Conservation (phyloP, 768 basidiomycete species). For the Boletus subcaerulescens region DNA sequence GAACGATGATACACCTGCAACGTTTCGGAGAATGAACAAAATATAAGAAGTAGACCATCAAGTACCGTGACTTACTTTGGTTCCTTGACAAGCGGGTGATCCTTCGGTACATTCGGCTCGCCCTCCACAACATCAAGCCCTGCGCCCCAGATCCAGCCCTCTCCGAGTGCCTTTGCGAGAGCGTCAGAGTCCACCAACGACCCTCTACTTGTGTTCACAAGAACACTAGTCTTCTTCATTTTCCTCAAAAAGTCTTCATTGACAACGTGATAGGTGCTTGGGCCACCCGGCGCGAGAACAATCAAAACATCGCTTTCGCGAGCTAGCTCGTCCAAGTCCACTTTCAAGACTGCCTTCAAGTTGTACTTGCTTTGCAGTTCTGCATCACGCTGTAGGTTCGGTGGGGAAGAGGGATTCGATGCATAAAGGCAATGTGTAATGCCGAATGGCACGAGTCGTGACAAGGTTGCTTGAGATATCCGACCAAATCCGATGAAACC, state of each 20-base stretch:
- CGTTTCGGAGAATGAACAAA: not conserved
- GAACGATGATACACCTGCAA: conserved; percentile 72
- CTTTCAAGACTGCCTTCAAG: conserved; percentile 47
- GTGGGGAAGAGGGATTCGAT: conserved; percentile 50
- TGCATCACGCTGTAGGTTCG: conserved; percentile 39
- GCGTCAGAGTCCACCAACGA: conserved; percentile 89
- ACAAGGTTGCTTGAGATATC: conserved; percentile 82
- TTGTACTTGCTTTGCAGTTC: conserved; percentile 35
- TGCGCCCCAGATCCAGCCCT: conserved; percentile 86
- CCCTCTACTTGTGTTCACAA: conserved; percentile 86
- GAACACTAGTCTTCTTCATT: conserved; percentile 83
- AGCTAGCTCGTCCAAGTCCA: conserved; percentile 67
- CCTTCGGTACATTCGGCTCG: conserved; percentile 69
- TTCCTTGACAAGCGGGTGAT: conserved; percentile 80
- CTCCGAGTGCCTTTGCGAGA: conserved; percentile 71
- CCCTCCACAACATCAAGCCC: conserved; percentile 94
- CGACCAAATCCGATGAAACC: conserved; percentile 96
- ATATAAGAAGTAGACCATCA: not conserved
- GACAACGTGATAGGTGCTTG: conserved; percentile 68
- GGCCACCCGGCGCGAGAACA: conserved; percentile 75
- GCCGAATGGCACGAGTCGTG: conserved; percentile 80
- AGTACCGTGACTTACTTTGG: conserved; percentile 48
- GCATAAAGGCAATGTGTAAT: conserved; percentile 71
- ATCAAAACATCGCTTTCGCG: conserved; percentile 80
- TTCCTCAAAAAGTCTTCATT: conserved; percentile 64